Evolutionary conservation across 169 alveolate genomes (phyloP).

Genomic region (Besnoitia besnoiti): DNA sequence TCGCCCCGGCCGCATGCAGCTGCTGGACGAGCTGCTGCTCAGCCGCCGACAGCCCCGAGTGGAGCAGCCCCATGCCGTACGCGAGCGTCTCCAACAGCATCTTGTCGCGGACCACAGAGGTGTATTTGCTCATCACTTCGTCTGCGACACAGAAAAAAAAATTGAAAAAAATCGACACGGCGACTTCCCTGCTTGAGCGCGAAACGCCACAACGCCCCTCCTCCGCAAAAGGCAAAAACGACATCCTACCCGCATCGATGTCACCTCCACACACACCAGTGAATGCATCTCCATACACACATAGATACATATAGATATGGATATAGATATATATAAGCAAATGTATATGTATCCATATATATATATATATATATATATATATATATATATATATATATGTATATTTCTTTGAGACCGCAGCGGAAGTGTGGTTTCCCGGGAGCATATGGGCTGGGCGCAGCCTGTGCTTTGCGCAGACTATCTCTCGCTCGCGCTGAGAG

Average conservation of each 20-base stretch:
- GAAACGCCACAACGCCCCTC: not conserved
- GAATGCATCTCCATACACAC: not conserved
- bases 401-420: not conserved
- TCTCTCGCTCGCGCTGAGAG: too few relatives aligned
- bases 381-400: not conserved
- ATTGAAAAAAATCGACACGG: not conserved
- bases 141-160: constrained; percentile 36
- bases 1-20: constrained; percentile 82
- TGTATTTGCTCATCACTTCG: constrained; percentile 67
- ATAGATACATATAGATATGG: not conserved
- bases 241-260: not conserved
- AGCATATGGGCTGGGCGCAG: too few relatives aligned
- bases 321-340: not conserved
- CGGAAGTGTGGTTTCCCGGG: too few relatives aligned
- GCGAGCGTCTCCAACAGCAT: constrained; percentile 75
- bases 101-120: constrained; percentile 75
- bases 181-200: not conserved
- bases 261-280: not conserved
- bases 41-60: constrained; percentile 86
- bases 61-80: constrained; percentile 88
- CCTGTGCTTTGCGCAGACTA: too few relatives aligned
- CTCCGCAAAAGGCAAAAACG: not conserved
- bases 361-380: constrained; percentile 20
- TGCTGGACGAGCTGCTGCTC: constrained; percentile 83
- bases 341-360: not conserved